These are phyloP conservation scores for Flaveria floridana DNA, from an alignment of 140 eudicot species.

Conservation along the genomic window DNA sequence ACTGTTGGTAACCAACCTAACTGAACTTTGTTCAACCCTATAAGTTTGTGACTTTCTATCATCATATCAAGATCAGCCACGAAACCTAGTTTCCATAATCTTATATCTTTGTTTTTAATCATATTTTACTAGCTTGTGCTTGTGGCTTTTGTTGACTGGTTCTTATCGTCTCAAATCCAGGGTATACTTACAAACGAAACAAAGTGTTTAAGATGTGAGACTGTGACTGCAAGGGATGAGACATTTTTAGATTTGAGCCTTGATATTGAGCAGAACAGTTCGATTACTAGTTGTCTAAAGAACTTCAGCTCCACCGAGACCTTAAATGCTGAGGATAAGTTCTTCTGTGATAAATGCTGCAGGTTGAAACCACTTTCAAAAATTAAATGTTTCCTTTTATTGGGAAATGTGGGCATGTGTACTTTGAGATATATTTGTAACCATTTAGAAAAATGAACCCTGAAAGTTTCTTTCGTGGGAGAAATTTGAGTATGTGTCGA, in stretches of 20 bases:
- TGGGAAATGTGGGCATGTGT: neutral
- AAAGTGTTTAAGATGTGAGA: constrained; percentile 77
- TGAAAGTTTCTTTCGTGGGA: neutral
- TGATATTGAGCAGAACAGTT: constrained; percentile 88
- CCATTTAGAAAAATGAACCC: neutral
- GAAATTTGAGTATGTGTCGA: neutral
- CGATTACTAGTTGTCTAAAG: constrained; percentile 79
- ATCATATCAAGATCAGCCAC: neutral
- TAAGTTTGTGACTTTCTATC: neutral
- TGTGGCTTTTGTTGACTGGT: constrained; percentile 5
- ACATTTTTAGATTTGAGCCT: constrained; percentile 84
- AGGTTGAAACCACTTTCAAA: constrained; percentile 45
- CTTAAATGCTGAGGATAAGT: constrained; percentile 89
- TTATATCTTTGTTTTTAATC: neutral
- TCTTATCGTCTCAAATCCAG: constrained; percentile 39
- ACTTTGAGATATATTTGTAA: neutral
- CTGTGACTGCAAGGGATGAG: constrained; percentile 91
- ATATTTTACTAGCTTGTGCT: neutral
- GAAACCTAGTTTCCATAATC: neutral
- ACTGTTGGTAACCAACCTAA: neutral
- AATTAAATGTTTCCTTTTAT: neutral
- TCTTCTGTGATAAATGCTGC: constrained; percentile 94
- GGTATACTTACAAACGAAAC: constrained; percentile 91
- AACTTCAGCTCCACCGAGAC: constrained; percentile 96
- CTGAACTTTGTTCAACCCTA: neutral